A percentile compares a stretch with the other conserved stretches of the same genome.
phyloP scores from a whole-genome alignment of 257 asterid genomes.

The Solanum medicagineum region DNA sequence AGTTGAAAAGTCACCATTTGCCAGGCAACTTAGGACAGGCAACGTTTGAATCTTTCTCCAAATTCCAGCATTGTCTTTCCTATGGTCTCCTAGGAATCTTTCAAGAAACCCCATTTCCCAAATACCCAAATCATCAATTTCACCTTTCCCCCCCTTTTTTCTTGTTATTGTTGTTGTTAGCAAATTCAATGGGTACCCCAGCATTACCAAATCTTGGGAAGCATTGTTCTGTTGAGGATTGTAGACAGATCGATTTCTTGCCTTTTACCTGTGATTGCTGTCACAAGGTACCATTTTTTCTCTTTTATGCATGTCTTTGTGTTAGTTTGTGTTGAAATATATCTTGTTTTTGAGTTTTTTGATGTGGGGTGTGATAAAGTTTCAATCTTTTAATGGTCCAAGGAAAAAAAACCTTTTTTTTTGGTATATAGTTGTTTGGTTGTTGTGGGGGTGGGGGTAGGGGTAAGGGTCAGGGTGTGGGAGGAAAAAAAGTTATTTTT shows the following conservation, averaged over 20 bases:
- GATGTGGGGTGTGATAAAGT: background rate
- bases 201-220: conserved; percentile 80
- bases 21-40: background rate
- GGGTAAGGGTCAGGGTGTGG: background rate
- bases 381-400: background rate
- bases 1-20: background rate
- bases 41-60: background rate
- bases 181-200: conserved; percentile 72
- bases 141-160: background rate
- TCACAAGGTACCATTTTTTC: conserved; percentile 29
- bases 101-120: background rate
- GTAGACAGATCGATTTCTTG: conserved; percentile 84
- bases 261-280: conserved; percentile 96
- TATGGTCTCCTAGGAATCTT: background rate
- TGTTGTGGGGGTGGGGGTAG: background rate
- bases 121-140: background rate
- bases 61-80: background rate
- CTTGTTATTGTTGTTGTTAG: background rate
- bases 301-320: background rate
- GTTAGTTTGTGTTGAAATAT: background rate
- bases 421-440: background rate
- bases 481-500: background rate
- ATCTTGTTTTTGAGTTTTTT: background rate
- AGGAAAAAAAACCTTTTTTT: background rate
- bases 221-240: conserved; percentile 80